Evolutionary conservation across 1,284 basidiomycete species (phyloP).

Genomic region (Psilocybe mexicana): DNA sequence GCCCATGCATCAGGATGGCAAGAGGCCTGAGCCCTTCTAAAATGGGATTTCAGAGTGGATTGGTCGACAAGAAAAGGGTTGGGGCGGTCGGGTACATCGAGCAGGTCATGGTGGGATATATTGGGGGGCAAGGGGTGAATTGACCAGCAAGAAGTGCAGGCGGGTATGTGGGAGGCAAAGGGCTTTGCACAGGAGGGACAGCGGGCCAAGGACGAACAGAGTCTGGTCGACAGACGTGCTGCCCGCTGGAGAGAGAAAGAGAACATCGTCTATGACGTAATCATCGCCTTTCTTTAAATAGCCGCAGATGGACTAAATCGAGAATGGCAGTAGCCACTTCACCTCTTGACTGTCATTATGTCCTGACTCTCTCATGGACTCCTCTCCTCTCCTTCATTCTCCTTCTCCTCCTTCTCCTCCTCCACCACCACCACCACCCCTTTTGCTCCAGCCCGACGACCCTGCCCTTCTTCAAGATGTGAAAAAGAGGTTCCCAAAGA

Average conservation of each 20-base stretch:
- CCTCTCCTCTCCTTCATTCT: slow-evolving; percentile 6
- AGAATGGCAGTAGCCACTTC: neutral
- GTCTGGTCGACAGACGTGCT: neutral
- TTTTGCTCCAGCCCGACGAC: slow-evolving; percentile 29
- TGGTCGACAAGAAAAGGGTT: slow-evolving; percentile 69
- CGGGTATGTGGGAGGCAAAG: slow-evolving; percentile 63
- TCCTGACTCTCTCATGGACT: slow-evolving; percentile 14
- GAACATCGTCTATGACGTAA: slow-evolving; percentile 21
- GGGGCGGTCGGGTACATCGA: slow-evolving; percentile 55
- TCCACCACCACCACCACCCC: slow-evolving; percentile 1
- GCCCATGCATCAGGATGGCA: slow-evolving; percentile 85
- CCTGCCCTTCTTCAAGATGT: slow-evolving; percentile 43
- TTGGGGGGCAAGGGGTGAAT: slow-evolving; percentile 57
- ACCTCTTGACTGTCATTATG: neutral
- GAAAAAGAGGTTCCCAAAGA: slow-evolving; percentile 41
- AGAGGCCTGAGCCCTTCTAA: slow-evolving; percentile 67
- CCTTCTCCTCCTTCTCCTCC: slow-evolving; percentile 16
- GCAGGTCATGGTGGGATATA: slow-evolving; percentile 59
- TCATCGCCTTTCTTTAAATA: neutral
- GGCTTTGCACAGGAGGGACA: slow-evolving; percentile 64
- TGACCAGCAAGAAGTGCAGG: slow-evolving; percentile 65
- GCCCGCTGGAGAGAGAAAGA: slow-evolving; percentile 4
- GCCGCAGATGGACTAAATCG: neutral
- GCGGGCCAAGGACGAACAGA: slow-evolving; percentile 14
- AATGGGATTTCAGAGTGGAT: slow-evolving; percentile 55